A percentile compares a stretch with the other conserved stretches of the same genome.
phyloP scores from a whole-genome alignment of 2,329 filamentous ascomycete genomes.

The Xylaria sp. region DNA sequence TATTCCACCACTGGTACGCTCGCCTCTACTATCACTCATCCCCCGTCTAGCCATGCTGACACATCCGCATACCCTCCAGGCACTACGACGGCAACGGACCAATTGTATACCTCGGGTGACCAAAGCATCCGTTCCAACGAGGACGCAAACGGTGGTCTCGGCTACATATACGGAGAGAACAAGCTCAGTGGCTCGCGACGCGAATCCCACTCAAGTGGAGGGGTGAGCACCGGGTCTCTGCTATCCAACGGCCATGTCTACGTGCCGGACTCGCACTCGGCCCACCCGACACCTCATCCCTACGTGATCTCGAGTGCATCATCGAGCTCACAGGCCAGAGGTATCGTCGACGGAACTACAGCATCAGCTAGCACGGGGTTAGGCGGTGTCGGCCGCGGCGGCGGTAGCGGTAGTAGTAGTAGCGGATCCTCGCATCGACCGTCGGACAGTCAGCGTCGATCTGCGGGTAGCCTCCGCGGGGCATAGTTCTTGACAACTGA shows the following conservation, averaged over 20 bases:
- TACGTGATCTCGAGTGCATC: slow-evolving; percentile 39
- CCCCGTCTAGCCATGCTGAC: slow-evolving; percentile 39
- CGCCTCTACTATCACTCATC: slow-evolving; percentile 32
- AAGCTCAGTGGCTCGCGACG: slow-evolving; percentile 39
- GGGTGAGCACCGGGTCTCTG: slow-evolving; percentile 38
- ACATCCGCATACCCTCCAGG: slow-evolving; percentile 33
- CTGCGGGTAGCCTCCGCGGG: slow-evolving; percentile 49
- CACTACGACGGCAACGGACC: slow-evolving; percentile 30
- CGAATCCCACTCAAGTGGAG: slow-evolving; percentile 43
- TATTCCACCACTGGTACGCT: slow-evolving; percentile 39
- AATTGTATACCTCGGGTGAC: slow-evolving; percentile 39
- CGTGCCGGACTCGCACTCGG: slow-evolving; percentile 46
- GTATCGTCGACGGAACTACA: slow-evolving; percentile 33
- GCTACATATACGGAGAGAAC: slow-evolving; percentile 47
- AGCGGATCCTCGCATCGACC: slow-evolving; percentile 43
- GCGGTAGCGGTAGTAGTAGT: slow-evolving; percentile 21
- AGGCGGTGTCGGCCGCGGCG: slow-evolving; percentile 3
- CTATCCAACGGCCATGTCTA: slow-evolving; percentile 51
- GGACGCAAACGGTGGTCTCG: slow-evolving; percentile 38
- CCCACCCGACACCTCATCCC: slow-evolving; percentile 37
- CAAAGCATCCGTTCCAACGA: slow-evolving; percentile 41
- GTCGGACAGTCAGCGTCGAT: slow-evolving; percentile 46
- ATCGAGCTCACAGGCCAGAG: slow-evolving; percentile 34
- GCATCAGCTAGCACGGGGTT: not conserved
- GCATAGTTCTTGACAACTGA: slow-evolving; percentile 37